phyloP scores from a whole-genome alignment of 352 stramenopile species.

The Phytophthora sojae region DNA sequence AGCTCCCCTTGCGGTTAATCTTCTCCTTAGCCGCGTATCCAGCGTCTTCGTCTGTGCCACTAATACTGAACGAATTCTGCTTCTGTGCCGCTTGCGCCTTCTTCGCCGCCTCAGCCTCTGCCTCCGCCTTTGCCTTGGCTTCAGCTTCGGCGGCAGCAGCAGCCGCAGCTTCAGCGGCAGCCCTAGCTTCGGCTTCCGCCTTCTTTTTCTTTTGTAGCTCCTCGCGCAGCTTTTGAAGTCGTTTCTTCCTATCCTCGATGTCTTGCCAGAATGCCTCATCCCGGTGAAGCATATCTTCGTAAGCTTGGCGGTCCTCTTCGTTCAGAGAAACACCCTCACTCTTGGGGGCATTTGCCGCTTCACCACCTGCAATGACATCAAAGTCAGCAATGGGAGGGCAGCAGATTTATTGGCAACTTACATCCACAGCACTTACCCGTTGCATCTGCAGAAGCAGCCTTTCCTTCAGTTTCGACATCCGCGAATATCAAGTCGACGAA shows the following conservation, averaged over 20 bases:
- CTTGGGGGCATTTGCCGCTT: conserved; percentile 40
- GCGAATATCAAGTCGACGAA: conserved; percentile 98
- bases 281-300: conserved; percentile 90
- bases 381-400: not conserved
- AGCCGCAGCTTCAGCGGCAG: conserved; percentile 45
- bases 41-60: conserved; percentile 67
- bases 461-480: conserved; percentile 86
- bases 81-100: conserved; percentile 44
- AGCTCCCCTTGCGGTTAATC: conserved; percentile 74
- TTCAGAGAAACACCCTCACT: conserved; percentile 81
- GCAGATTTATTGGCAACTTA: not conserved
- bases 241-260: conserved; percentile 82
- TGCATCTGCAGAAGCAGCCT: conserved; percentile 26
- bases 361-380: conserved; percentile 13
- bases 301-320: conserved; percentile 83
- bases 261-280: conserved; percentile 89
- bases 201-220: conserved; percentile 78
- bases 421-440: conserved; percentile 24
- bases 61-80: conserved; percentile 82
- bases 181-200: conserved; percentile 55
- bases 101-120: conserved; percentile 31
- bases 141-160: conserved; percentile 45
- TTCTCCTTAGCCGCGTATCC: conserved; percentile 40
- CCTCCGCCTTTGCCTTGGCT: conserved; percentile 46
- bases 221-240: conserved; percentile 76